Evolutionary conservation across 768 basidiomycete species (phyloP), one percentile per base, ranked within the genome.

Genomic region (Trametes punicea): DNA sequence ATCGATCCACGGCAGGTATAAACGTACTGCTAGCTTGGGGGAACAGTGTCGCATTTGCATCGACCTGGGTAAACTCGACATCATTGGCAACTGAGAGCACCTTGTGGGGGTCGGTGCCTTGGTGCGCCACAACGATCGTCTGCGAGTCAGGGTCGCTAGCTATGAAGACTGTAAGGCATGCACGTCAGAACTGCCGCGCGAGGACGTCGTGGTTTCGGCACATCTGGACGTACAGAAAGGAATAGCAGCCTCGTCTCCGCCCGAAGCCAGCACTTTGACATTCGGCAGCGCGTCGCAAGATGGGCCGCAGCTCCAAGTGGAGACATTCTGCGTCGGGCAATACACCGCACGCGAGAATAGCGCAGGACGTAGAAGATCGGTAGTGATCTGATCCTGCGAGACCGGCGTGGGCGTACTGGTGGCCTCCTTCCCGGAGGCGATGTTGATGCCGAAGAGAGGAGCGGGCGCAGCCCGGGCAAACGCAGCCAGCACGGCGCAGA

Each of bases 21-120:
- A 18, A 57, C 64, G 4, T 47, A 65, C 65, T 49, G 6, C 57
- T 50, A 8, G 66, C 56, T 20, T 54, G 18, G 5, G 66, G 64
- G 67, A 84, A 84, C 23, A 78, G 72, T 1, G 71, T 67, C 1
- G 73, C 15, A 59, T 78, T 57, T 45, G 79, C 54, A 31, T 33
- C 49, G 15, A 60, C 62, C 39, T 65, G 63, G 18, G 20, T 31
- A 51, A 67, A 57, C 59, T 67, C 52, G 25, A 61, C 36, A 45
- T 67, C 64, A 40, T 67, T 67, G 15, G 63, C 61, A 40, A 63
- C 58, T 27, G 66, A 67, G 27, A 67, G 56, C 41, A 69, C 41
- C 7, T 70, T 57, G 11, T 59, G 25, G 18, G 65, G 65, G 40
- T 75, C 67, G 2, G 74, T 74, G 11, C 73, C 74, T 59, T 74